Base-by-base conservation (phyloP, 1,139 yeast genomes). In the Blastobotrys elegans region DNA sequence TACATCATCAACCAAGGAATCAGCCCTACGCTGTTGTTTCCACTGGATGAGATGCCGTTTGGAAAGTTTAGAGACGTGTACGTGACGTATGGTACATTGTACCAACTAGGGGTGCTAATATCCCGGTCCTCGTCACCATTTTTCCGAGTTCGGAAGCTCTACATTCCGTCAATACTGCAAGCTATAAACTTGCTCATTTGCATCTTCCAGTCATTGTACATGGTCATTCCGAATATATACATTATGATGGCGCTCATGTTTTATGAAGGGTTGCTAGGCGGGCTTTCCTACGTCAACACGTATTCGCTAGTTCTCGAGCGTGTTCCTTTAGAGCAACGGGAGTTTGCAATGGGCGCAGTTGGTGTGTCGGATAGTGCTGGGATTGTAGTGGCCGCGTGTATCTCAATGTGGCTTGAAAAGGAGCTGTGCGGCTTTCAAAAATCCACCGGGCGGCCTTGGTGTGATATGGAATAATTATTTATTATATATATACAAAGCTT, bases 311-410 rank as follows among this genome's bases (percentile, higher is more conserved):
- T 89, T 0, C 75, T 85, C 41, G 95, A 88, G 53, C 73, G 77
- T 1, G 74, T 80, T 0, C 68, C 77, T 0, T 62, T 69, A 14
- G 57, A 68, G 0, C 77, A 80, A 50, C 72, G 96, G 46, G 97
- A 92, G 61, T 89, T 90, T 62, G 82, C 94, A 5, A 77, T 92
- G 77, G 97, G 97, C 1, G 79, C 95, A n/a, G 96, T 89, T 0
- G 89, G 96, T 0, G 79, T 90, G 51, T 87, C 96, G 53, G 97
- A 92, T 63, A 84, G 95, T 13, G 79, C 85, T 20, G 97, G 97
- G 0, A 80, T 90, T 27, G 85, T 88, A 3, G 40, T 84, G 1
- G 95, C 97, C 1, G 97, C 96, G 0, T 61, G 80, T 13, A 63
- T 87, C 4, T 89, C 88, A 38, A 71, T 85, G 69, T 75, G 80